A percentile compares a stretch with the other conserved stretches of the same genome.
phyloP scores from a whole-genome alignment of 352 stramenopile genomes.

The Globisporangium carolinianum region DNA sequence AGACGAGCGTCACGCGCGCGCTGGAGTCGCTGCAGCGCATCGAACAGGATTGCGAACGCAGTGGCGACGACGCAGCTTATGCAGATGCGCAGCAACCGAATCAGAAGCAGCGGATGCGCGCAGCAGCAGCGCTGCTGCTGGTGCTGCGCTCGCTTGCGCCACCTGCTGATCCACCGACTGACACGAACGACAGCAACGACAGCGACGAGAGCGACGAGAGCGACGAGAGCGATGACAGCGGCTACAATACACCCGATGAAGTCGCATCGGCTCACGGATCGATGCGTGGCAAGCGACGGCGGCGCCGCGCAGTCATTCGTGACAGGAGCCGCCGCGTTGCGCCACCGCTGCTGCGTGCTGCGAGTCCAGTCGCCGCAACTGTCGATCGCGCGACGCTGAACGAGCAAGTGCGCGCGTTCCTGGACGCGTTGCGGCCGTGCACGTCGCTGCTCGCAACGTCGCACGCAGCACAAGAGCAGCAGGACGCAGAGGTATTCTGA shows the following conservation, averaged over 20 bases:
- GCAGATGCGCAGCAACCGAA: neutral
- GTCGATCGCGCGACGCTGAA: constrained; percentile 7
- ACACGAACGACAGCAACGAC: neutral
- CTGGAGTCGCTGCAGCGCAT: constrained; percentile 4
- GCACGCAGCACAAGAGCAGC: constrained; percentile 50
- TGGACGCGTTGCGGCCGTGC: constrained; percentile 33
- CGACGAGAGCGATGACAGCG: constrained; percentile 1
- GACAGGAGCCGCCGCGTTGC: too few relatives aligned
- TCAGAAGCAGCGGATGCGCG: constrained; percentile 4
- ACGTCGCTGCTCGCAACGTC: constrained; percentile 36
- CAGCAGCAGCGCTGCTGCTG: constrained; percentile 10
- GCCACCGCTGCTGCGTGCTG: neutral
- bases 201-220: neutral
- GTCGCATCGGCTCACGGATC: neutral
- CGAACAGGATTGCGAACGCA: neutral
- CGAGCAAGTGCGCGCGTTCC: constrained; percentile 19
- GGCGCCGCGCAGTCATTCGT: too few relatives aligned
- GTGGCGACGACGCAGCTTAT: too few relatives aligned
- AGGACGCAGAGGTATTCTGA: constrained; percentile 51
- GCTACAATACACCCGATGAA: neutral
- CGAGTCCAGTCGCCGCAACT: neutral
- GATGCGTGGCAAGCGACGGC: neutral
- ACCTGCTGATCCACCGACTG: neutral
- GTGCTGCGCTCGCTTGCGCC: constrained; percentile 10
- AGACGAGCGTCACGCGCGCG: constrained; percentile 17